phyloP scores from a whole-genome alignment of 441 rosid genomes.

The Mallotus japonicus region DNA sequence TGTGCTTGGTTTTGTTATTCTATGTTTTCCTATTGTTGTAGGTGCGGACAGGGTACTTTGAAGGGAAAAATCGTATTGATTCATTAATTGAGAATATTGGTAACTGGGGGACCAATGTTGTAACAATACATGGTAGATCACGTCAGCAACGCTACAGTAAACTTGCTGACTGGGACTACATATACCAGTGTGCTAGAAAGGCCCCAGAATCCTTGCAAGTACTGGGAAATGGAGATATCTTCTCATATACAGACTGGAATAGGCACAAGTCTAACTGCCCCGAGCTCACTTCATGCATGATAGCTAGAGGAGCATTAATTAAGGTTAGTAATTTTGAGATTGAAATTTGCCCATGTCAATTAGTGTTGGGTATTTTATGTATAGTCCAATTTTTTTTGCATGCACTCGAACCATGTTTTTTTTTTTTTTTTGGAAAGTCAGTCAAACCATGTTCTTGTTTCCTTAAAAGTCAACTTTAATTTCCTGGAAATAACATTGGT shows the following conservation, averaged over 20 bases:
- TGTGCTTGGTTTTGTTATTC: slow-evolving; percentile 3
- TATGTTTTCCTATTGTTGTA: slow-evolving; percentile 30
- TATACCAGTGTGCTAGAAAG: slow-evolving; percentile 61
- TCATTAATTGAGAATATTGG: slow-evolving; percentile 70
- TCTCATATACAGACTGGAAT: slow-evolving; percentile 81
- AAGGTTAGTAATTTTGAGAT: slow-evolving; percentile 46
- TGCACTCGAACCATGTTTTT: neutral
- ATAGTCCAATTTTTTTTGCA: neutral
- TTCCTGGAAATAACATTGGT: slow-evolving; percentile 12
- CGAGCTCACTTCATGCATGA: slow-evolving; percentile 78
- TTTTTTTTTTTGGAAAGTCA: too few species aligned
- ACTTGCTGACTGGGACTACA: slow-evolving; percentile 90
- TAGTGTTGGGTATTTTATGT: neutral
- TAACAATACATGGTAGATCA: slow-evolving; percentile 87
- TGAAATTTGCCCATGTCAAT: neutral
- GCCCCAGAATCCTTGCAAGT: slow-evolving; percentile 69
- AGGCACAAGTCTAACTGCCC: slow-evolving; percentile 70
- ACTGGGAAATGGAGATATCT: slow-evolving; percentile 87
- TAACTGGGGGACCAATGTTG: slow-evolving; percentile 80
- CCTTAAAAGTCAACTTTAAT: neutral
- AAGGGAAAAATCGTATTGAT: slow-evolving; percentile 78
- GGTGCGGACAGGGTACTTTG: slow-evolving; percentile 82
- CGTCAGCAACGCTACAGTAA: slow-evolving; percentile 93
- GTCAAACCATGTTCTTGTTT: neutral
- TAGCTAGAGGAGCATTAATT: slow-evolving; percentile 88